These are phyloP conservation scores for Botryotinia narcissicola DNA, from an alignment of 2,329 filamentous ascomycete species.

Conservation along the genomic window DNA sequence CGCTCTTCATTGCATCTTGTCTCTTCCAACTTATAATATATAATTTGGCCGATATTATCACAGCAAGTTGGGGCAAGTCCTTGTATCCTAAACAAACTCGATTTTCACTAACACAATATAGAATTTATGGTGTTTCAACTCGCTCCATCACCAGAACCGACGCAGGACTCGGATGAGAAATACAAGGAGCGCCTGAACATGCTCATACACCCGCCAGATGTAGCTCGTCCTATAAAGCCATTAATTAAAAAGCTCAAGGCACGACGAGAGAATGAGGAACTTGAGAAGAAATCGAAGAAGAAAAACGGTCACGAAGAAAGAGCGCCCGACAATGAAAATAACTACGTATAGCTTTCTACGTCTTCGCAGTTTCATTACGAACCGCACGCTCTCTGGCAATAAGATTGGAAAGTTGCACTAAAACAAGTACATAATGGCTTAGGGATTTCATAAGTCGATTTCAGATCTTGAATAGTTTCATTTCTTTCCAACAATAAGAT, in stretches of 20 bases:
- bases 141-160: neutral
- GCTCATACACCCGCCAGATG: neutral
- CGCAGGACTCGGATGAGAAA: neutral
- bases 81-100: neutral
- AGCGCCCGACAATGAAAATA: no score
- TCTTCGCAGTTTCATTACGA: neutral
- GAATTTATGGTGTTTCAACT: neutral
- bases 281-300: no score
- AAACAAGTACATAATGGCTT: neutral
- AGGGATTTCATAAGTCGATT: neutral
- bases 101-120: neutral
- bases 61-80: neutral
- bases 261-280: neutral
- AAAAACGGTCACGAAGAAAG: no score
- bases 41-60: neutral
- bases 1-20: neutral
- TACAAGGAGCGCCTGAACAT: neutral
- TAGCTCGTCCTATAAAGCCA: neutral
- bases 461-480: neutral
- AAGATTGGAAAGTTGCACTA: neutral
- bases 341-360: no score
- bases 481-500: neutral
- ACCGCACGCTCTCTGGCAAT: accelerated
- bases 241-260: neutral
- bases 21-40: neutral